Evolutionary conservation across 225 moss, liverwort and hornwort species (phyloP), one percentile per base, ranked within the genome.

Genomic region (Anthoceros angustus): DNA sequence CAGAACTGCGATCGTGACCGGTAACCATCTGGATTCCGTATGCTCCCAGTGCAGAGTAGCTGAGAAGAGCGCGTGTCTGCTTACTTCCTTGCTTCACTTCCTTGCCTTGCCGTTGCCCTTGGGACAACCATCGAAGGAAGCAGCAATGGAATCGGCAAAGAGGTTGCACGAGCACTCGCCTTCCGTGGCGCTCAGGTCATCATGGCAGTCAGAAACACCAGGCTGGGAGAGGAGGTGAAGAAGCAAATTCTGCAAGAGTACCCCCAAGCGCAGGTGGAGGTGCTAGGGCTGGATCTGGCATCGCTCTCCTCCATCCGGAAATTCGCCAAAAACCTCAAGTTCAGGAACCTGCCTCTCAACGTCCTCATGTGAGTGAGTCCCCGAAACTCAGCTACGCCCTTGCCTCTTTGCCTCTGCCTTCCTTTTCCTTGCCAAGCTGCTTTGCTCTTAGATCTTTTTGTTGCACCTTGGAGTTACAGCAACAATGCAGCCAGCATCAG

Each of bases 81-180:
- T 42, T 20, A 43, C 5, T 14, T 4, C 38, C 23, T 10, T 2
- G 38, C 0, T 66, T 42, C 23, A 42, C 7, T 40, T 46, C 45
- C 42, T 10, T 11, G 63, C 10, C 50, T 63, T 40, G 3, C 62
- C 41, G 40, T 63, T 70, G 72, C 68, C 78, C 76, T 74, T 14
- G 74, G 66, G n/a, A 69, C 78, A 0, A 63, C 73, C 2, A 71
- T 61, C 38, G 10, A 77, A 84, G 83, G 83, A 25, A 74, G 80
- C 4, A 78, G 80, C 5, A 72, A 73, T 9, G 83, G 83, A 40
- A 80, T 76, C 20, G 83, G 83, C 15, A 76, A 76, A 60, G 83
- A 84, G 24, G 64, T 74, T 23, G 71, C 76, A 43, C 76, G 72
- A 74, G 78, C 76, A 46, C 61, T 81, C 70, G 83, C 81, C 40